These are phyloP conservation scores for Wickerhamiella azymoides DNA, from an alignment of 805 yeast genomes.

Conservation along the genomic window DNA sequence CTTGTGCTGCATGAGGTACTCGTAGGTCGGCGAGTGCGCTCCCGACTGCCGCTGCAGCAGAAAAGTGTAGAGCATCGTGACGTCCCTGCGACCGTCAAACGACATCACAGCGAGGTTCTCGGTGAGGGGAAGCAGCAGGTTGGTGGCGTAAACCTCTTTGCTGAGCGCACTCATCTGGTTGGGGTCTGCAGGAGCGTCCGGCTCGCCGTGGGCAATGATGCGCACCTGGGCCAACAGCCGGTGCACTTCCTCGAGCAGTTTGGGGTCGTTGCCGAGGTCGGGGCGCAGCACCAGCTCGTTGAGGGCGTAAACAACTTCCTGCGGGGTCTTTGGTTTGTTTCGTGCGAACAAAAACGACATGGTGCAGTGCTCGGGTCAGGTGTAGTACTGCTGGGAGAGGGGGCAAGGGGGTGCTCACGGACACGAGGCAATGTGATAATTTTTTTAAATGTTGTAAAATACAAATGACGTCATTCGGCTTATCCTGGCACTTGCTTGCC, in stretches of 20 bases:
- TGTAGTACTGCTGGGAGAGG: neutral
- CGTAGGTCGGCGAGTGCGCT: constrained; percentile 67
- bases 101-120: constrained; percentile 52
- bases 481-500: no score
- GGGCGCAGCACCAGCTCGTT: constrained; percentile 59
- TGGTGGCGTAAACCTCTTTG: constrained; percentile 62
- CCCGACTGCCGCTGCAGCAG: constrained; percentile 69
- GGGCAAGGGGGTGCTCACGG: neutral
- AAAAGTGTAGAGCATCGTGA: constrained; percentile 54
- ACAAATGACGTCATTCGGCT: no score
- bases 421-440: no score
- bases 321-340: constrained; percentile 71
- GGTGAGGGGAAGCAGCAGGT: constrained; percentile 50
- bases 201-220: constrained; percentile 10
- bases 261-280: constrained; percentile 29
- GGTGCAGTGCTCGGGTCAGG: neutral
- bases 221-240: constrained; percentile 13
- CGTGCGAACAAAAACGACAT: constrained; percentile 90
- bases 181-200: constrained; percentile 33
- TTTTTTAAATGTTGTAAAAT: no score
- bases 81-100: constrained; percentile 83
- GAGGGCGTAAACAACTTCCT: constrained; percentile 63
- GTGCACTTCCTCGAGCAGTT: constrained; percentile 23
- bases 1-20: constrained; percentile 57
- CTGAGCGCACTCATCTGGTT: constrained; percentile 67